Base-by-base conservation (phyloP, 345 rosid genomes). In the Rhizophora mangle region DNA sequence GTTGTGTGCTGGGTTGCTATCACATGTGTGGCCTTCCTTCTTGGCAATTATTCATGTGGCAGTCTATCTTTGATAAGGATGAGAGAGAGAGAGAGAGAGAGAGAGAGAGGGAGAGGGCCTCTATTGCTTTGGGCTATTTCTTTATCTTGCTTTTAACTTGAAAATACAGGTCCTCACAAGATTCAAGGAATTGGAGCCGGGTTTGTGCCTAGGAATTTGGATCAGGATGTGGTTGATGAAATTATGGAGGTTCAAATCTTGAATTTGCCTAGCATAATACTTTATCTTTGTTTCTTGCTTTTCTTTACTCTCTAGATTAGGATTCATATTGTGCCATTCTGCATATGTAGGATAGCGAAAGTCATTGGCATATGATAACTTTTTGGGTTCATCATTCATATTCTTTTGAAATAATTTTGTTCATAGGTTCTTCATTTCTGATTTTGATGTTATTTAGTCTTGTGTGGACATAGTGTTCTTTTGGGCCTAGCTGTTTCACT, bases 131-230 rank as follows among this genome's bases (percentile, higher is more conserved):
- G 32, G 36, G 46, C 60, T 29, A 59, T 56, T 64, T 62, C 47
- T 36, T 22, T 49, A 64, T 39, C 21, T 60, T 55, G 21, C 65
- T 62, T 63, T 27, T 70, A 52, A 10, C 49, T 71, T 63, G 60
- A 43, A 78, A 75, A 47, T 75, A 60, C 78, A 94, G 98, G 98
- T 71, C 98, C 97, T 75, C 98, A 94, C 89, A 91, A 94, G 84
- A 94, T 94, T 87, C 97, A 94, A 83, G 98, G 98, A 70, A 94
- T 94, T 65, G 98, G 98, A 80, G 98, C 98, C 61, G 98, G 98
- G 69, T 94, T 94, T 80, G 82, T 94, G 55, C 98, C 98, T 57
- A 76, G 83, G 78, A 91, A 91, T 79, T 78, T 91, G 83, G 91
- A 94, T 81, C 85, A 72, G 73, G 74, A 74, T 71, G 68, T 89